A percentile compares a stretch with the other conserved stretches of the same genome.
These are phyloP conservation scores for Colletotrichum abscissum DNA, from an alignment of 2,329 filamentous ascomycete species.

Conservation along the genomic window DNA sequence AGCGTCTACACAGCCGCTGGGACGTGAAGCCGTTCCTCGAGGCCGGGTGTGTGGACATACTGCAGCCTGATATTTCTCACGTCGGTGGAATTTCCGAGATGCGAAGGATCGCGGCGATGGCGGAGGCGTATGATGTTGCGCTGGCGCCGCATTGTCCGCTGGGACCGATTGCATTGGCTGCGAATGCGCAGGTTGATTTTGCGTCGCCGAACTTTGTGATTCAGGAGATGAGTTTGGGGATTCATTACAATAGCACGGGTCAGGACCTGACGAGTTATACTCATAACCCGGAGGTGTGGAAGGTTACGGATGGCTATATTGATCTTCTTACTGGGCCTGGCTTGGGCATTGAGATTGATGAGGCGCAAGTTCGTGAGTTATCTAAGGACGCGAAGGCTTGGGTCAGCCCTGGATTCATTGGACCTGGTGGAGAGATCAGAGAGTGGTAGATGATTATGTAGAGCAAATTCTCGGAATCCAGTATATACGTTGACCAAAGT, in stretches of 20 bases:
- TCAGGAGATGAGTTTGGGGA: slow-evolving; percentile 82
- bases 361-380: slow-evolving; percentile 72
- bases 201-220: slow-evolving; percentile 75
- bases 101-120: slow-evolving; percentile 75
- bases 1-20: slow-evolving; percentile 78
- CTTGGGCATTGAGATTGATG: slow-evolving; percentile 77
- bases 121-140: slow-evolving; percentile 78
- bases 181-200: slow-evolving; percentile 74
- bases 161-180: slow-evolving; percentile 78
- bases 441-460: slow-evolving; percentile 62
- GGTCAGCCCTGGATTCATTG: slow-evolving; percentile 74
- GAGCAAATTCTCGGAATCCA: no score
- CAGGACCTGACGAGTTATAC: slow-evolving; percentile 76
- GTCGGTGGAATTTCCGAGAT: slow-evolving; percentile 80
- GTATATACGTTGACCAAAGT: no score
- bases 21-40: slow-evolving; percentile 80
- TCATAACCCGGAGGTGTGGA: slow-evolving; percentile 72
- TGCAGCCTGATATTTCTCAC: slow-evolving; percentile 80
- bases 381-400: slow-evolving; percentile 71
- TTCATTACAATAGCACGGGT: slow-evolving; percentile 79
- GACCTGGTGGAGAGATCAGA: slow-evolving; percentile 72
- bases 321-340: slow-evolving; percentile 69
- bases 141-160: slow-evolving; percentile 80
- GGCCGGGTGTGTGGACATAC: slow-evolving; percentile 73
- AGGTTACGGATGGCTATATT: slow-evolving; percentile 75